A percentile compares a stretch with the other conserved stretches of the same genome.
Evolutionary conservation across 1,284 basidiomycete species (phyloP).

Genomic region (Pseudozyma hubeiensis): DNA sequence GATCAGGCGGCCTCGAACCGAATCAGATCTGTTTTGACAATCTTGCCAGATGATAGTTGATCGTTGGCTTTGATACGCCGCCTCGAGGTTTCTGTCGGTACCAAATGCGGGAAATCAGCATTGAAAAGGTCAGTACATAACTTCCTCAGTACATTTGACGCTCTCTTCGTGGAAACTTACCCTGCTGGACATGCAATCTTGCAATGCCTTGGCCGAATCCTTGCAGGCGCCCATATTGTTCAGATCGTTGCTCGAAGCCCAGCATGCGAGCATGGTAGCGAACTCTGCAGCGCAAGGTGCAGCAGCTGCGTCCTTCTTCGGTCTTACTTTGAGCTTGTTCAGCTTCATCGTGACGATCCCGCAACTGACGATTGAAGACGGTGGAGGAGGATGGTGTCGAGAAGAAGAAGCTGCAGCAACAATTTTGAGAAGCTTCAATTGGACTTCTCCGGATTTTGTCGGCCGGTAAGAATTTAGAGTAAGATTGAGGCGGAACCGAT

Average conservation of each 20-base stretch:
- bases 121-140: neutral
- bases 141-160: neutral
- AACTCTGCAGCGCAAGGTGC: conserved; percentile 82
- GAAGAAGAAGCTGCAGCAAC: conserved; percentile 15
- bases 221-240: conserved; percentile 76
- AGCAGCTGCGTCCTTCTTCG: conserved; percentile 77
- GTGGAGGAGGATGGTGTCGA: conserved; percentile 9
- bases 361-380: neutral
- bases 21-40: conserved; percentile 59
- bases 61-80: conserved; percentile 59
- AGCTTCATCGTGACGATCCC: conserved; percentile 53
- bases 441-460: neutral
- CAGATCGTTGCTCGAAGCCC: conserved; percentile 84
- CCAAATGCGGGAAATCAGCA: neutral
- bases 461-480: conserved; percentile 18
- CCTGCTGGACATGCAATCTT: conserved; percentile 86
- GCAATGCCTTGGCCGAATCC: conserved; percentile 77
- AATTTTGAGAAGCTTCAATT: conserved; percentile 5
- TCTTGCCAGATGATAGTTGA: conserved; percentile 67
- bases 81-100: conserved; percentile 35
- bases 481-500: conserved; percentile 19
- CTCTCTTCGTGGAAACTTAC: conserved; percentile 72
- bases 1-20: neutral
- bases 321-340: conserved; percentile 69
- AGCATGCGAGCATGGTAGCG: conserved; percentile 86